phyloP scores from a whole-genome alignment of 257 asterid genomes.

The Fraxinus americana region DNA sequence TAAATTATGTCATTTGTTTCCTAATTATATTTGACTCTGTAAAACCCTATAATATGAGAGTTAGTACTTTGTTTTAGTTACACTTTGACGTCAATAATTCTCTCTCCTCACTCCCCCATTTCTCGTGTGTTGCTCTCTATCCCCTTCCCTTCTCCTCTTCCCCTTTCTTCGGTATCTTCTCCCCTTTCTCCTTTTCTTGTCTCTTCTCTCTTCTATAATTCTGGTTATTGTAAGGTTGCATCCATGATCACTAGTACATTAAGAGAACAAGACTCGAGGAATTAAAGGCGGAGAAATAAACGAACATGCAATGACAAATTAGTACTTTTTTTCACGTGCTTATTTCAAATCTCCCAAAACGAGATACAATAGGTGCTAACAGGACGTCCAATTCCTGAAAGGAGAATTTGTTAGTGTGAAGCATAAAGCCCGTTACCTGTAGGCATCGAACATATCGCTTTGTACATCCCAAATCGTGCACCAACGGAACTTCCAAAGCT shows the following conservation, averaged over 20 bases:
- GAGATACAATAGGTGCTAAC: not conserved
- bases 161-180: not conserved
- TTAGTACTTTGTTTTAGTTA: not conserved
- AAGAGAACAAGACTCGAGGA: not conserved
- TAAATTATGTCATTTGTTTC: not conserved
- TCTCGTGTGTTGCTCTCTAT: too few species aligned
- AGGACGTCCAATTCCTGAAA: not conserved
- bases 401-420: not conserved
- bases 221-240: not conserved
- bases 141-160: not conserved
- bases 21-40: not conserved
- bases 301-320: not conserved
- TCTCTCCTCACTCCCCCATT: not conserved
- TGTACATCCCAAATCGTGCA: slow-evolving; percentile 94
- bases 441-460: slow-evolving; percentile 95
- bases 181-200: not conserved
- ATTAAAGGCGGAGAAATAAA: not conserved
- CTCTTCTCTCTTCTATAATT: not conserved
- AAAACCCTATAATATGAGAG: not conserved
- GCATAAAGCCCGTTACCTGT: slow-evolving; percentile 53
- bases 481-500: slow-evolving; percentile 95
- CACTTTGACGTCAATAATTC: not conserved
- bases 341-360: not conserved
- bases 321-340: not conserved
- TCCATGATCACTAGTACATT: not conserved